Evolutionary conservation across 345 rosid genomes (phyloP).

Genomic region (Eucalyptus caleyi): DNA sequence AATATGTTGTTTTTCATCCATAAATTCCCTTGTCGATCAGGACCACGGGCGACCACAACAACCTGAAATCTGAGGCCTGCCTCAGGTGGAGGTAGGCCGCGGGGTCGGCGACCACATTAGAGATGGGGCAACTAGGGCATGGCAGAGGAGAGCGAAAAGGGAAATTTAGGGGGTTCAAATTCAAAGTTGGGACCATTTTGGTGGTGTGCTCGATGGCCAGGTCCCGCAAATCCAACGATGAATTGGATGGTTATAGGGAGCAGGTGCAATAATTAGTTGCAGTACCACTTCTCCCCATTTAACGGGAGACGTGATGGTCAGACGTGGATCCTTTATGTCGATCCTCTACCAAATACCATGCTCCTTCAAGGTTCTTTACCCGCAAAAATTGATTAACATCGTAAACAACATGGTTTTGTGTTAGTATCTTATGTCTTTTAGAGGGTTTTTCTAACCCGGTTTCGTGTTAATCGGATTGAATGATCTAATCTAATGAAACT

Average conservation of each 20-base stretch:
- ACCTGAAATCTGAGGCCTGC: background rate
- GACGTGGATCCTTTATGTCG: no score
- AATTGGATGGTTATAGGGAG: background rate
- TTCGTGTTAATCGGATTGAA: no score
- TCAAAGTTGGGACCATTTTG: background rate
- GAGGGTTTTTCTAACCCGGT: accelerated
- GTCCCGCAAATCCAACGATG: background rate
- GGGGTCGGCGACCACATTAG: background rate
- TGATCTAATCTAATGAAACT: background rate
- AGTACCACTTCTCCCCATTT: background rate
- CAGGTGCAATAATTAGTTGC: background rate
- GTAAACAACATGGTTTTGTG: background rate
- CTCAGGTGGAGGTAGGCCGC: background rate
- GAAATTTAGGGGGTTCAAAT: background rate
- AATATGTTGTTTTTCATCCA: background rate
- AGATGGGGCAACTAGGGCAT: background rate
- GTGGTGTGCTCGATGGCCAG: background rate
- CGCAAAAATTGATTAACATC: background rate
- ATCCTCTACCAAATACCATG: background rate
- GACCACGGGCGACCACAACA: background rate
- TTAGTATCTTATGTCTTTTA: background rate
- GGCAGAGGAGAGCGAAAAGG: background rate
- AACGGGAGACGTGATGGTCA: background rate
- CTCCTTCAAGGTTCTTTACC: background rate
- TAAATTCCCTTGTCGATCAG: background rate